These are phyloP conservation scores for Ophiostoma ips DNA, from an alignment of 2,329 filamentous ascomycete species.

Conservation along the genomic window DNA sequence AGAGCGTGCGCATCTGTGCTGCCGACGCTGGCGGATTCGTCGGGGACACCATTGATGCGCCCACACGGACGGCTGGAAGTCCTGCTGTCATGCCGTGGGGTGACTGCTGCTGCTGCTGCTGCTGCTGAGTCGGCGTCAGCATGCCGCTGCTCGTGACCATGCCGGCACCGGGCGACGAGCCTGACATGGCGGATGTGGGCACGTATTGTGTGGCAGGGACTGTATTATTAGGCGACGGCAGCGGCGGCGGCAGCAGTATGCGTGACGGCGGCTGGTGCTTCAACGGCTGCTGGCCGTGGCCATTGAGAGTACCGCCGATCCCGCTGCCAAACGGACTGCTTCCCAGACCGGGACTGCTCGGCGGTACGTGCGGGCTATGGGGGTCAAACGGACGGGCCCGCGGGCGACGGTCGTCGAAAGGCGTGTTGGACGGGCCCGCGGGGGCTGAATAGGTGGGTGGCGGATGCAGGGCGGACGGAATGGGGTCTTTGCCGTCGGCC, in stretches of 20 bases:
- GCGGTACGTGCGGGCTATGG: conserved; percentile 3
- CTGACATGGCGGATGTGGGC: neutral
- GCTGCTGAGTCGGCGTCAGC: neutral
- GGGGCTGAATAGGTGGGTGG: conserved; percentile 9
- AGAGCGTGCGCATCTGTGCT: neutral
- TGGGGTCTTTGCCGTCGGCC: conserved; percentile 28
- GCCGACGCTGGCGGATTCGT: neutral
- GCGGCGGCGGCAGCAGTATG: conserved; percentile 10
- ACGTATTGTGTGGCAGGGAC: neutral
- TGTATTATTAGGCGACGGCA: neutral
- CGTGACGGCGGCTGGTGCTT: neutral
- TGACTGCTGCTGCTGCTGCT: neutral
- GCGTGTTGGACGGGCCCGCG: conserved; percentile 11
- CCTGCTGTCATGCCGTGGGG: neutral
- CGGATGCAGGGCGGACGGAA: conserved; percentile 14
- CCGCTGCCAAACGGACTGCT: neutral
- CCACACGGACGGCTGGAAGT: neutral
- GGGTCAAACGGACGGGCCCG: conserved; percentile 5
- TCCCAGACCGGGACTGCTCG: conserved; percentile 8
- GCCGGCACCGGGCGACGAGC: no score
- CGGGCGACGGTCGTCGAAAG: conserved; percentile 10
- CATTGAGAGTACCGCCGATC: neutral
- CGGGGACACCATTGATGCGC: neutral
- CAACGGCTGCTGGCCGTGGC: neutral
- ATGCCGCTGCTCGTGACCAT: conserved; percentile 4